These are phyloP conservation scores for Lactifluus subvellereus DNA, from an alignment of 768 basidiomycete genomes.

Conservation along the genomic window DNA sequence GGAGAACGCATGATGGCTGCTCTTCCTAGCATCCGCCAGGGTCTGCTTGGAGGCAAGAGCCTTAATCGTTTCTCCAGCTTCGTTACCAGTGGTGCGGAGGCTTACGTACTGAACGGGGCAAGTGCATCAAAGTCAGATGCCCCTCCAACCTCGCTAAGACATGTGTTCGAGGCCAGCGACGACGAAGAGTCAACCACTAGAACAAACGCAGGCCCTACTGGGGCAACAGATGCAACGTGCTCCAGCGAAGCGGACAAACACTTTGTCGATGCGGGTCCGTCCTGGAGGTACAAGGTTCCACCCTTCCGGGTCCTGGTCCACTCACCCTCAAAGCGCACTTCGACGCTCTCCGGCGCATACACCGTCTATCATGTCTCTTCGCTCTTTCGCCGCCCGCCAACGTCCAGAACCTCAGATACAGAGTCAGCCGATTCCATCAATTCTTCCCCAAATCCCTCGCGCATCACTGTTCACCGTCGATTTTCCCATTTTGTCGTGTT, in stretches of 20 bases:
- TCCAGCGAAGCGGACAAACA: conserved; percentile 55
- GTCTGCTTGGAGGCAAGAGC: conserved; percentile 69
- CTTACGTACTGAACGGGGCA: conserved; percentile 69
- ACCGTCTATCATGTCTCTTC: conserved; percentile 75
- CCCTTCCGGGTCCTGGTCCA: conserved; percentile 71
- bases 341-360: conserved; percentile 61
- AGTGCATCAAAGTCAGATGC: conserved; percentile 28
- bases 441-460: conserved; percentile 36
- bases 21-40: conserved; percentile 66
- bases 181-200: conserved; percentile 35
- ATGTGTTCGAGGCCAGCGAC: conserved; percentile 26
- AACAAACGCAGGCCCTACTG: conserved; percentile 32
- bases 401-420: conserved; percentile 23
- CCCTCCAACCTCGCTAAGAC: conserved; percentile 24
- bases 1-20: conserved; percentile 49
- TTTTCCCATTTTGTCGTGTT: conserved; percentile 83
- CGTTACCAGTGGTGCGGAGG: conserved; percentile 81
- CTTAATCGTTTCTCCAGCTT: conserved; percentile 84
- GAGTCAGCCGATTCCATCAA: conserved; percentile 26
- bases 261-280: conserved; percentile 61
- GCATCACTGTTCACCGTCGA: conserved; percentile 72
- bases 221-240: conserved; percentile 15
- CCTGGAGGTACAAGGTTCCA: conserved; percentile 71
- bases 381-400: conserved; percentile 44
- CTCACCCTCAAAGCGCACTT: conserved; percentile 70